A percentile compares a stretch with the other conserved stretches of the same genome.
Conservation (phyloP, 2,329 filamentous ascomycete species). For the Claviceps capensis region DNA sequence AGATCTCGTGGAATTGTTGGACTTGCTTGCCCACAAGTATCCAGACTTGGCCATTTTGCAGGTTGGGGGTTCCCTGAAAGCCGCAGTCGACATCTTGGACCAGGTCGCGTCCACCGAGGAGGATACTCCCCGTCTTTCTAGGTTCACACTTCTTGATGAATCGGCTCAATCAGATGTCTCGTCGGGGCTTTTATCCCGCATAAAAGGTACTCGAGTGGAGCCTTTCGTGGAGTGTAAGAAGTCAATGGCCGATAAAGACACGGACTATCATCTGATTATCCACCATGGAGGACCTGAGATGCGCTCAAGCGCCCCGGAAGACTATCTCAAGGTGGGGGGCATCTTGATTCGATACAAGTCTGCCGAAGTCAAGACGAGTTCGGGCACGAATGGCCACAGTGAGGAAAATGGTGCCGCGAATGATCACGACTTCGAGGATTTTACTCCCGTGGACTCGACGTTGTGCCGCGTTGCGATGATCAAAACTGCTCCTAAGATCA, state of each 20-base stretch:
- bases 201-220: constrained; percentile 9
- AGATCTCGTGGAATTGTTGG: constrained; percentile 15
- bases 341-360: constrained; percentile 10
- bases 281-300: constrained; percentile 8
- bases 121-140: constrained; percentile 19
- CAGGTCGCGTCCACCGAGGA: constrained; percentile 10
- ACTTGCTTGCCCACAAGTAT: constrained; percentile 24
- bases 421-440: not conserved
- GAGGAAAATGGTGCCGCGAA: not conserved
- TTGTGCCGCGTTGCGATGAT: not conserved
- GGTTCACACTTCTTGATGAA: constrained; percentile 19
- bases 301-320: constrained; percentile 8
- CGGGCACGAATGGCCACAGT: not conserved
- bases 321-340: constrained; percentile 17
- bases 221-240: constrained; percentile 17
- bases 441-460: not conserved
- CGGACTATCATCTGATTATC: constrained; percentile 22
- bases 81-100: constrained; percentile 14
- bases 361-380: not conserved
- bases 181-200: constrained; percentile 1
- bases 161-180: constrained; percentile 1
- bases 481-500: not conserved
- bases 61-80: constrained; percentile 15
- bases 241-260: constrained; percentile 10
- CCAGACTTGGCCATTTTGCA: constrained; percentile 26